Evolutionary conservation across 306 rosid species (phyloP), one percentile per base, ranked within the genome.

Genomic region (Ceratonia siliqua): DNA sequence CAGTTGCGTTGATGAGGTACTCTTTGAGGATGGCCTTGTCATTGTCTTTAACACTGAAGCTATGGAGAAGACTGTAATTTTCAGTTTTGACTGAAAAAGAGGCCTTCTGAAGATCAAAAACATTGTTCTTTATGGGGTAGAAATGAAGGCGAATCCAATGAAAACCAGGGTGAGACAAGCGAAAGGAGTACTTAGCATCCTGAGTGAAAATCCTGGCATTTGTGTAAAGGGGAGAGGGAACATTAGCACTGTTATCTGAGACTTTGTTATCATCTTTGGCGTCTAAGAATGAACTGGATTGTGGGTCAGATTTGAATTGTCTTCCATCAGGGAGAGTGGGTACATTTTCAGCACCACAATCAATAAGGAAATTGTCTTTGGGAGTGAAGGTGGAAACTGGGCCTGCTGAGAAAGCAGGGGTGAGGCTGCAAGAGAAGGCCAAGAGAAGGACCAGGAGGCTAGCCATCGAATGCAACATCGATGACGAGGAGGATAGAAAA

Each of bases 121-220:
- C 61, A 0, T 21, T 65, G 59, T 74, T 83, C 39, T 83, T 79
- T 0, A 89, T 28, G 0, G 94, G 94, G 36, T 25, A 73, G 72
- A 89, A 83, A 75, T 89, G 87, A 39, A 87, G 88, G 3, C 94
- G 81, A 13, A 89, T 1, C 94, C 94, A 89, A 70, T 87, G 94
- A 24, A 72, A 89, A 0, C 94, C 94, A 0, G 92, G 85, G 3
- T 87, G 74, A 10, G 64, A 38, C 77, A 89, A 67, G 43, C 78
- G 94, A 46, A 89, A 89, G 0, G 85, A 80, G 62, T 83, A 89
- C 18, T 55, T 69, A 13, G 95, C 92, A 9, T 83, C 86, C 46
- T 85, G 90, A 63, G 65, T 84, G 85, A 89, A 89, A 30, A 89
- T 79, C 78, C 99, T 90, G 0, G 96, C 90, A 11, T 63, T 77